Evolutionary conservation across 495 filamentous ascomycete species (phyloP).

Genomic region (Xylaria flabelliformis): DNA sequence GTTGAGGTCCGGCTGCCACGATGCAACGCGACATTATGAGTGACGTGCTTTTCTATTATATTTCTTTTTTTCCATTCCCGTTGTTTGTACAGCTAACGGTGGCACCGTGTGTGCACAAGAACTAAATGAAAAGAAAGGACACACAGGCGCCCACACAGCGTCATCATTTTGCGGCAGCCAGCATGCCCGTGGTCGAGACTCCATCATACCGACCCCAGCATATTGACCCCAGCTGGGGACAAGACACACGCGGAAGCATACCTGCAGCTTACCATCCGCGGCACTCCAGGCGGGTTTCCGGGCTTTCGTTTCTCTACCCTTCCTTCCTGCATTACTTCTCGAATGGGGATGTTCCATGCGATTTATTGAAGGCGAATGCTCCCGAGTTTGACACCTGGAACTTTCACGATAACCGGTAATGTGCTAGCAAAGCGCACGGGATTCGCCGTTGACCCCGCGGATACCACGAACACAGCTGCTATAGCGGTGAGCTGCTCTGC

Average conservation of each 20-base stretch:
- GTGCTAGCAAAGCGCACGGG: background rate
- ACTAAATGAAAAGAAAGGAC: background rate
- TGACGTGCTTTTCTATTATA: background rate
- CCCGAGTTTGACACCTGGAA: background rate
- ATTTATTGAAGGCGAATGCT: background rate
- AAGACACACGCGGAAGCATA: background rate
- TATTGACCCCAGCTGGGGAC: background rate
- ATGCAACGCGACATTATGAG: conserved; percentile 12
- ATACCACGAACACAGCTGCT: background rate
- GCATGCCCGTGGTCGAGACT: background rate
- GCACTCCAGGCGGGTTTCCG: conserved; percentile 11
- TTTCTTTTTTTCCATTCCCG: background rate
- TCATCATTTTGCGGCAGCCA: conserved; percentile 10
- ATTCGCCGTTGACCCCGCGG: background rate
- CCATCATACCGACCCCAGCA: background rate
- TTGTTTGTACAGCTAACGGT: background rate
- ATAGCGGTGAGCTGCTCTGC: conserved; percentile 6
- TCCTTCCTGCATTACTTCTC: background rate
- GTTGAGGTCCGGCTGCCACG: conserved; percentile 25
- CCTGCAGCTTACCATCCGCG: conserved; percentile 21
- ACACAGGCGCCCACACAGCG: background rate
- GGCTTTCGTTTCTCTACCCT: background rate
- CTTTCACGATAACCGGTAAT: background rate
- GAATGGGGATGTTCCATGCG: background rate
- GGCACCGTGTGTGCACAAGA: background rate